phyloP scores from a whole-genome alignment of 2,329 filamentous ascomycete genomes.

The Verticillium longisporum region DNA sequence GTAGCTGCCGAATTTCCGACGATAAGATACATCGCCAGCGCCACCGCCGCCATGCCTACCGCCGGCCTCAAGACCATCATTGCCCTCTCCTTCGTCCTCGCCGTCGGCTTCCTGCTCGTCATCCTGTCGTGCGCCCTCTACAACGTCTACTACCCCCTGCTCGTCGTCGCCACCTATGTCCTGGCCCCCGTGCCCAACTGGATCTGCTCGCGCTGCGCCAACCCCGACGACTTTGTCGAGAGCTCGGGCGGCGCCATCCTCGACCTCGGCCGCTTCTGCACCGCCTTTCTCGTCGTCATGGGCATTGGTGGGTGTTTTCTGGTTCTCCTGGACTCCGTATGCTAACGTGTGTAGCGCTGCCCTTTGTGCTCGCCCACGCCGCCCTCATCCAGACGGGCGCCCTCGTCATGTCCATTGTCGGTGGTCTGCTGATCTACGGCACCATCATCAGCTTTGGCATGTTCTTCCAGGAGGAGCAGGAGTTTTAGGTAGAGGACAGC shows the following conservation, averaged over 20 bases:
- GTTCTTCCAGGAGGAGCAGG: constrained; percentile 97
- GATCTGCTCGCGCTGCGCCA: constrained; percentile 82
- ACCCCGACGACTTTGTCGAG: constrained; percentile 91
- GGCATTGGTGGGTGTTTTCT: constrained; percentile 71
- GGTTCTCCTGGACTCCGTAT: not conserved
- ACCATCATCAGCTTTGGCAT: constrained; percentile 97
- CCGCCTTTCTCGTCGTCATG: constrained; percentile 95
- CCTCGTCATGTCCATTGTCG: constrained; percentile 91
- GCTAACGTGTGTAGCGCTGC: constrained; percentile 59
- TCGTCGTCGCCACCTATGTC: constrained; percentile 94
- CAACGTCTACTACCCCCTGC: constrained; percentile 87
- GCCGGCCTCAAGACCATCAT: constrained; percentile 99
- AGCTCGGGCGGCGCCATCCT: constrained; percentile 78
- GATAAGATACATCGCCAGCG: too few relatives aligned
- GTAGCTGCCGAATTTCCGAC: not conserved
- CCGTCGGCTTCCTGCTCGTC: constrained; percentile 96
- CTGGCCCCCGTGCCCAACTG: constrained; percentile 93
- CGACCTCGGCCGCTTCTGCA: constrained; percentile 89
- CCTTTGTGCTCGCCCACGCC: constrained; percentile 80
- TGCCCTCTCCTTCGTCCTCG: constrained; percentile 95
- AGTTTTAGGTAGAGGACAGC: too few relatives aligned
- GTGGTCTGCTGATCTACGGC: constrained; percentile 90
- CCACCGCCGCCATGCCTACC: constrained; percentile 52
- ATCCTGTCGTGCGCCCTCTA: constrained; percentile 96
- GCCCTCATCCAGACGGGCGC: constrained; percentile 75